Base-by-base conservation (phyloP, 192 early-diverging fungal genomes). In the Powellomyces hirtus region DNA sequence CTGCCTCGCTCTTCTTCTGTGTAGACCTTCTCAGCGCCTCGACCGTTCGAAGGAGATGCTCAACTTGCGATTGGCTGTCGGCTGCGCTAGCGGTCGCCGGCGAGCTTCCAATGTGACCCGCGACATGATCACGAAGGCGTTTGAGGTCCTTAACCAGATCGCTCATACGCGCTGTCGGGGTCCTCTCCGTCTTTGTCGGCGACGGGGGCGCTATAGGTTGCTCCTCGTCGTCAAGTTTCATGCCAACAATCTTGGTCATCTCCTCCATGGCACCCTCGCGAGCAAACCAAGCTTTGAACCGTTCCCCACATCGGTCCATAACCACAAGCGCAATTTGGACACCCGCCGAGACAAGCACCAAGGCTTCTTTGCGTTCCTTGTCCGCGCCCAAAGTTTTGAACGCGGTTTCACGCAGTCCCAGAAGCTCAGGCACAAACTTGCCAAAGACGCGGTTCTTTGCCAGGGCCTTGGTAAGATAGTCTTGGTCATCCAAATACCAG, bases 251-350 rank as follows among this genome's bases (percentile, higher is more conserved):
- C 55, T 46, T 59, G 10, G 24, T 20, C 37, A 69, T 35, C 27
- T 69, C 67, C 30, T 60, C 44, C 67, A 69, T 34, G 40, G 92
- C 86, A 2, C 94, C 94, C 58, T 95, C 94, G 24, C 91, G 77
- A 36, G 82, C 74, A 72, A 96, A 89, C 58, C 79, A 79, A 7
- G 59, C 68, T 10, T 66, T 61, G 68, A 88, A 92, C 4, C 71
- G 22, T 1, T 75, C 70, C 0, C 89, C 88, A 14, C 90, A 76
- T 62, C 85, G 89, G 13, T 79, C 77, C 46, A 90, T 69, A 6
- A 93, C 80, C 1, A 93, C 63, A 11, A 79, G 64, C 4, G 85
- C 67, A n/a, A 92, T 77, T 52, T 86, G 84, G 3, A 93, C 66
- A 1, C 86, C 86, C 10, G 75, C 81, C 0, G 78, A 67, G 11